Evolutionary conservation across 1,139 yeast species (phyloP).

Genomic region (Maudiozyma humilis): DNA sequence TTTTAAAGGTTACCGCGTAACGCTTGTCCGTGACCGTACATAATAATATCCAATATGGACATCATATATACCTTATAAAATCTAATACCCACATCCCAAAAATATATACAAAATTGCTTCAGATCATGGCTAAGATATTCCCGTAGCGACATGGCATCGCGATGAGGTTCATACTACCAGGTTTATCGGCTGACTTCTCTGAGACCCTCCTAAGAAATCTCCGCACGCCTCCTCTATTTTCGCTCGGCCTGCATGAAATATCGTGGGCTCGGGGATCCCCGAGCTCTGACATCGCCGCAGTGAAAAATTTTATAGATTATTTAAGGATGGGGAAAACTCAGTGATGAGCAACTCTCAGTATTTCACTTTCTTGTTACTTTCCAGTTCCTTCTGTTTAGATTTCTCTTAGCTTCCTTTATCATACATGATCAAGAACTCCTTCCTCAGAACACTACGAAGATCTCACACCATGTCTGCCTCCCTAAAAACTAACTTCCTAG

Average conservation of each 20-base stretch:
- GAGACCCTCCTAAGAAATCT: neutral
- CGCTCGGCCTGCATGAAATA: neutral
- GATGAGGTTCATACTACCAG: too few species aligned
- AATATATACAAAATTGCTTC: too few species aligned
- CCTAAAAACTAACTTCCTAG: constrained; percentile 18
- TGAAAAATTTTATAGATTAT: constrained; percentile 2
- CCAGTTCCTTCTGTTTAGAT: too few species aligned
- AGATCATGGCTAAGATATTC: too few species aligned
- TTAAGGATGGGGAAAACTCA: neutral
- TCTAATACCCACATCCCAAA: neutral
- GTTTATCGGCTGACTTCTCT: neutral
- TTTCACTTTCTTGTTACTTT: too few species aligned
- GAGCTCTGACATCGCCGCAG: neutral
- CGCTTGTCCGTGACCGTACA: neutral
- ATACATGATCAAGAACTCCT: neutral
- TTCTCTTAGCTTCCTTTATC: too few species aligned
- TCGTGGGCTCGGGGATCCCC: constrained; percentile 2
- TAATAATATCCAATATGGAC: neutral
- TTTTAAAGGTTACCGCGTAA: too few species aligned
- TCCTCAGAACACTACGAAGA: neutral
- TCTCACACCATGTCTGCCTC: constrained; percentile 4
- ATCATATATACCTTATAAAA: neutral
- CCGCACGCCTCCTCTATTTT: neutral
- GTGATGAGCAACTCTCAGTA: too few species aligned
- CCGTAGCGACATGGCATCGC: too few species aligned